Conservation (phyloP, 179 eudicot genomes). For the Monotropa hypopitys region DNA sequence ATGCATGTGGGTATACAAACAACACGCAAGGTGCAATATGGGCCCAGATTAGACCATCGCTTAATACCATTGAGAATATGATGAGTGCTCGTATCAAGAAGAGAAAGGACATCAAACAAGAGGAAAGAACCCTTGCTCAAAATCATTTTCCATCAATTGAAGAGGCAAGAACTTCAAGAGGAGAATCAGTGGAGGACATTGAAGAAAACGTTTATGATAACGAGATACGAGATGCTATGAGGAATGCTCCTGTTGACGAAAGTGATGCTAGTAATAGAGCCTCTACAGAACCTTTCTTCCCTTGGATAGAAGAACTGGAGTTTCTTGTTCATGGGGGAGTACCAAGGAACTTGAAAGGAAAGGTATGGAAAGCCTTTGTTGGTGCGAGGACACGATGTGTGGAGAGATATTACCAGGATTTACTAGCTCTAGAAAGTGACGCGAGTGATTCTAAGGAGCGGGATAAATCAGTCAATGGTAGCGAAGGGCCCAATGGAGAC, state of each 20-base stretch:
- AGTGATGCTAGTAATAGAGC: slow-evolving; percentile 15
- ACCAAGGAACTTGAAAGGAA: slow-evolving; percentile 94
- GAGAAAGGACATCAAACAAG: slow-evolving; percentile 26
- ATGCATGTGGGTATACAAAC: slow-evolving; percentile 17
- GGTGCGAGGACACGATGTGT: slow-evolving; percentile 68
- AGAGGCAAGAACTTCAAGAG: slow-evolving; percentile 45
- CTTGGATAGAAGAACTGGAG: slow-evolving; percentile 85
- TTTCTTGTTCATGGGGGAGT: slow-evolving; percentile 91
- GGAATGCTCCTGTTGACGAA: slow-evolving; percentile 16
- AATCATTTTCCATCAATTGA: slow-evolving; percentile 37
- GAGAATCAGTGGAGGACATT: slow-evolving; percentile 71
- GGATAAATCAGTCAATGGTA: slow-evolving; percentile 20
- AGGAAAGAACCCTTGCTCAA: slow-evolving; percentile 19
- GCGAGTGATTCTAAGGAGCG: slow-evolving; percentile 20
- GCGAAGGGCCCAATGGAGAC: slow-evolving; percentile 24
- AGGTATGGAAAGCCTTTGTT: slow-evolving; percentile 99
- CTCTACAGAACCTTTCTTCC: slow-evolving; percentile 27
- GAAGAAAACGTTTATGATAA: slow-evolving; percentile 94
- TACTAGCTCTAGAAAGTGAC: slow-evolving; percentile 41
- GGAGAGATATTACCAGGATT: slow-evolving; percentile 67
- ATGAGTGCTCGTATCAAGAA: slow-evolving; percentile 72
- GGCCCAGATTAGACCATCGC: slow-evolving; percentile 71
- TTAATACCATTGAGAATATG: slow-evolving; percentile 59
- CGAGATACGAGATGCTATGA: slow-evolving; percentile 63
- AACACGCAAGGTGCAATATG: slow-evolving; percentile 50